Conservation (phyloP, 108 stramenopile species). For the Cyclotella choctawhatcheeana region DNA sequence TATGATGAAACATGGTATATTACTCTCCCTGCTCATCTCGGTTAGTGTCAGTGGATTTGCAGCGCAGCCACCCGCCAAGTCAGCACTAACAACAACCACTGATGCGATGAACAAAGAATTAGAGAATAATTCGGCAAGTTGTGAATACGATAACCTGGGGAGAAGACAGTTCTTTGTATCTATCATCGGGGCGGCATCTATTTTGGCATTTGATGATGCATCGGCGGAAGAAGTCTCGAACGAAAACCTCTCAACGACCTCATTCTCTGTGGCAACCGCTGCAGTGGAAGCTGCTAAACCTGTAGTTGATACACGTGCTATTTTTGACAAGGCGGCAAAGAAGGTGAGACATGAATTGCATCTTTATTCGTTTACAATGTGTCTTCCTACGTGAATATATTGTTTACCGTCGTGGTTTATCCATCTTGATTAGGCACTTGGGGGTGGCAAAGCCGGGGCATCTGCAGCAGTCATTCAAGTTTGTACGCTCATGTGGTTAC, state of each 20-base stretch:
- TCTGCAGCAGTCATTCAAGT: conserved; percentile 91
- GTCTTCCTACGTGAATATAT: too few relatives aligned
- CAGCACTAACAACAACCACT: too few relatives aligned
- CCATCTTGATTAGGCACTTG: too few relatives aligned
- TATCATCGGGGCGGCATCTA: conserved; percentile 24
- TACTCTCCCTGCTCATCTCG: too few relatives aligned
- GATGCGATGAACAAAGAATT: neutral
- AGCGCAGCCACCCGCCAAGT: too few relatives aligned
- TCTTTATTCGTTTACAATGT: too few relatives aligned
- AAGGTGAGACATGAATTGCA: conserved; percentile 81
- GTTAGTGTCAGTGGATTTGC: too few relatives aligned
- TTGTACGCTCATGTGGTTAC: conserved; percentile 95
- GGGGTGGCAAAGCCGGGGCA: conserved; percentile 88
- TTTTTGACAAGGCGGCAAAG: conserved; percentile 69
- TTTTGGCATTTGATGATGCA: conserved; percentile 29
- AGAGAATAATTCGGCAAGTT: neutral
- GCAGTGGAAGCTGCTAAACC: neutral
- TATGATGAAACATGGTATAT: too few relatives aligned
- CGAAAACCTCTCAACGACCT: too few relatives aligned
- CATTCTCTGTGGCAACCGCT: too few relatives aligned
- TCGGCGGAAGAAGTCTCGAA: conserved; percentile 5
- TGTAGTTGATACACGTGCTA: conserved; percentile 26
- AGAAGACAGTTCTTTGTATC: conserved; percentile 21
- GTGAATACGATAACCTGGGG: conserved; percentile 1
- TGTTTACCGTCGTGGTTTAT: too few relatives aligned